Conservation (phyloP, 371 early-diverging fungal genomes). For the Syncephalis plumigaleata region DNA sequence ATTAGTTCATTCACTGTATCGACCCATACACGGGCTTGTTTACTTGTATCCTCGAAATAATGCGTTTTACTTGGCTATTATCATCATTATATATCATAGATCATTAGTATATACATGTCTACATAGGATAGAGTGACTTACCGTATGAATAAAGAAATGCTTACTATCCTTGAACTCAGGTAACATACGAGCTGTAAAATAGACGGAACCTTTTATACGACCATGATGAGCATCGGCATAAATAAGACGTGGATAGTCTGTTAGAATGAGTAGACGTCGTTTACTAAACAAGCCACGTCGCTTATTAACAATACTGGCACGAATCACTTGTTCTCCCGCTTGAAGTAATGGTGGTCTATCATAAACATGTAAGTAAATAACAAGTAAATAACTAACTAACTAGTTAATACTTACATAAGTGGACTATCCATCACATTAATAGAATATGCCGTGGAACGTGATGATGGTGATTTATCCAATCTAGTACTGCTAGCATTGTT, state of each 20-base stretch:
- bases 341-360: constrained; percentile 24
- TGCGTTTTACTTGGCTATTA: constrained; percentile 32
- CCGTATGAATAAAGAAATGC: constrained; percentile 36
- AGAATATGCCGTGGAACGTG: too few relatives aligned
- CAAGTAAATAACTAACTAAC: too few relatives aligned
- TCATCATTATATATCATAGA: neutral
- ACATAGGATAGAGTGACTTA: constrained; percentile 10
- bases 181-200: constrained; percentile 24
- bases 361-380: too few relatives aligned
- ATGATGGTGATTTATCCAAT: too few relatives aligned
- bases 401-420: too few relatives aligned
- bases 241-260: constrained; percentile 45
- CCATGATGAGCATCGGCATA: constrained; percentile 41
- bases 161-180: constrained; percentile 32
- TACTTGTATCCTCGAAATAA: constrained; percentile 30
- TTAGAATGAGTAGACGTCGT: constrained; percentile 40
- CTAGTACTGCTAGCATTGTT: too few relatives aligned
- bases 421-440: too few relatives aligned
- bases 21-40: constrained; percentile 31
- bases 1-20: constrained; percentile 27
- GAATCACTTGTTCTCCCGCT: constrained; percentile 40
- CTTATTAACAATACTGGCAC: constrained; percentile 32
- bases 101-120: neutral
- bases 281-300: constrained; percentile 40
- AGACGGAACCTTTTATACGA: constrained; percentile 26